phyloP scores from a whole-genome alignment of 176 grass and related monocot species.

The Bromus sterilis region DNA sequence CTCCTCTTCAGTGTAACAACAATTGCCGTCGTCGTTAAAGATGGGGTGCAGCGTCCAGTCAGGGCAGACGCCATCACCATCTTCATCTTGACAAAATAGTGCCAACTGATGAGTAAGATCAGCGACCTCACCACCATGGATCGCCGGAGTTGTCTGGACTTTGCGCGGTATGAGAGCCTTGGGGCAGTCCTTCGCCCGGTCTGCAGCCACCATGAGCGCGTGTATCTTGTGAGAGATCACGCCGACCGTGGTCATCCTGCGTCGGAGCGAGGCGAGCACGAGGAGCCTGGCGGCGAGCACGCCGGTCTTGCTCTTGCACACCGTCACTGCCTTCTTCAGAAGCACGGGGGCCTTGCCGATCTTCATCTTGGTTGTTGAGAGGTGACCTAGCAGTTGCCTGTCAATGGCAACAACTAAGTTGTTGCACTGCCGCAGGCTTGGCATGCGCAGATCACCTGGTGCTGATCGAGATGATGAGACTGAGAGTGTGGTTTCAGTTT shows the following conservation, averaged over 20 bases:
- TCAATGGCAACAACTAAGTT: not conserved
- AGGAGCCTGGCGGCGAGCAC: constrained; percentile 37
- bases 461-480: not conserved
- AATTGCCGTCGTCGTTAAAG: constrained; percentile 15
- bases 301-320: constrained; percentile 48
- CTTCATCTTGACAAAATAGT: constrained; percentile 1
- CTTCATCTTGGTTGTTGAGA: constrained; percentile 30
- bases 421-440: not conserved
- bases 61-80: not conserved
- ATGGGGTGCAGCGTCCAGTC: constrained; percentile 23
- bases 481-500: not conserved
- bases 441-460: not conserved
- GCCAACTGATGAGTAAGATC: constrained; percentile 10
- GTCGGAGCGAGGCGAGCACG: constrained; percentile 39
- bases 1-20: not conserved
- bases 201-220: constrained; percentile 24
- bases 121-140: not conserved
- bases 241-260: constrained; percentile 26
- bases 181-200: not conserved
- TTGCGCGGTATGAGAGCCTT: constrained; percentile 22
- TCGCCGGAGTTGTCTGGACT: not conserved
- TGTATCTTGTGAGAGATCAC: constrained; percentile 56
- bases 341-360: constrained; percentile 46
- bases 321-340: constrained; percentile 52
- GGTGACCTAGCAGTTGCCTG: not conserved